Evolutionary conservation across 83 land plant species (phyloP), one percentile per base, ranked within the genome.

Genomic region (Diphasiastrum complanatum): DNA sequence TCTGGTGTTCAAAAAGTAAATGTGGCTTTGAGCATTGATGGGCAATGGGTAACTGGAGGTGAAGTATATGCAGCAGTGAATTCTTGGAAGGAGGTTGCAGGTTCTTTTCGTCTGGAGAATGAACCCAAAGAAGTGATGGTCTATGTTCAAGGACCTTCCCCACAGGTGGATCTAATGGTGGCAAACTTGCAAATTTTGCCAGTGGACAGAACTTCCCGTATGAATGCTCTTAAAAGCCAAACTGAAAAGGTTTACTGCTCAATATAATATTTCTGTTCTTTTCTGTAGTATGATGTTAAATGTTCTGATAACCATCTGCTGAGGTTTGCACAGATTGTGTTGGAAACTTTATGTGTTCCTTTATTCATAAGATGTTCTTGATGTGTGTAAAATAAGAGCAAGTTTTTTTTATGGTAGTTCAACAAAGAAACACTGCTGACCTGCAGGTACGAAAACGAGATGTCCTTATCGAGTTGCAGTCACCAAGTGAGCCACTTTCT

Each of bases 81-180:
- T 16, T 67, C 78, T 25, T 93, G 98, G 98, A 80, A 75, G 53
- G 98, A 93, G 72, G 67, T 85, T 66, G 75, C 74, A 33, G 98
- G 98, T 0, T 88, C 98, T 14, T 93, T 93, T 40, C 80, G 98
- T 37, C 61, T 93, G 33, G 98, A 93, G 75, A 83, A 71, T 67
- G 80, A 83, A 50, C 86, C 98, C 10, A 37, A 73, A 0, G 73
- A 83, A 47, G 81, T 82, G 1, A 74, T 85, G 69, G 83, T 85
- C 35, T 83, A 83, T 75, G 65, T 85, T 23, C 98, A 89, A 59
- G 98, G 98, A 54, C 96, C 98, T 51, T 72, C 75, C 36, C 33
- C 96, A 64, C 86, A 91, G 27, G 81, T 93, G 56, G 96, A 89
- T 68, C 59, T 88, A 23, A 89, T 93, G 98, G 69, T 93, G 58